Conservation (phyloP, 2,329 filamentous ascomycete species). For the Hypoxylon sp. region DNA sequence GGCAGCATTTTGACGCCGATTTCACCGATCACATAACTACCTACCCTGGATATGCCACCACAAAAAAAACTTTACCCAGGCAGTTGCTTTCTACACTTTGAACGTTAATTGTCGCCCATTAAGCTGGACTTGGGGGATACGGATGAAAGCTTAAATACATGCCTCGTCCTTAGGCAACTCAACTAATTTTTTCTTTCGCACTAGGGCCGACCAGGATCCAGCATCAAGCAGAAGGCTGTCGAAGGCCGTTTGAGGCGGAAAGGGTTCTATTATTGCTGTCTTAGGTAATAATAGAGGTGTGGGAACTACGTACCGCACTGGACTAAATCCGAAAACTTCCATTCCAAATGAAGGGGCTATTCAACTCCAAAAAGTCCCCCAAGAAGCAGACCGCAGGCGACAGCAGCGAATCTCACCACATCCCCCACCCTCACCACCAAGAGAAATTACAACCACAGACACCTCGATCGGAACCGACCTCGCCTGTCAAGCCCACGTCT, state of each 20-base stretch:
- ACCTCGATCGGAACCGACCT: slow-evolving; percentile 46
- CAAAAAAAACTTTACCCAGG: not conserved
- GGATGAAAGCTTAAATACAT: not conserved
- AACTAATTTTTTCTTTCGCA: slow-evolving; percentile 32
- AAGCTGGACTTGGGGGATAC: not conserved
- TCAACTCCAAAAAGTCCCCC: slow-evolving; percentile 52
- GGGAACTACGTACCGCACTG: slow-evolving; percentile 39
- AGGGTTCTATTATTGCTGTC: slow-evolving; percentile 37
- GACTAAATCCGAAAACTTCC: slow-evolving; percentile 32
- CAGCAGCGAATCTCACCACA: slow-evolving; percentile 46
- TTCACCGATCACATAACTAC: slow-evolving; percentile 15
- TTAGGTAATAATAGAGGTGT: slow-evolving; percentile 46
- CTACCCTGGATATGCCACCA: slow-evolving; percentile 17
- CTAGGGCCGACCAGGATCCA: slow-evolving; percentile 36
- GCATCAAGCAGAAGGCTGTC: slow-evolving; percentile 37
- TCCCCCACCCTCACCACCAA: slow-evolving; percentile 40
- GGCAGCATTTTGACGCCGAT: slow-evolving; percentile 3
- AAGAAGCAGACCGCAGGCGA: slow-evolving; percentile 52
- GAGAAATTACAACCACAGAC: slow-evolving; percentile 44
- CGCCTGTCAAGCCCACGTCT: slow-evolving; percentile 47
- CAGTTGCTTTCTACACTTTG: slow-evolving; percentile 8
- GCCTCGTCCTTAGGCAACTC: slow-evolving; percentile 8
- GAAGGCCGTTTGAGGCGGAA: slow-evolving; percentile 33
- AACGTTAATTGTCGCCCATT: slow-evolving; percentile 7
- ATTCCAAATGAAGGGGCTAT: slow-evolving; percentile 54